Evolutionary conservation across 345 rosid species (phyloP), one percentile per base, ranked within the genome.

Genomic region (Eucalyptus pauciflora): DNA sequence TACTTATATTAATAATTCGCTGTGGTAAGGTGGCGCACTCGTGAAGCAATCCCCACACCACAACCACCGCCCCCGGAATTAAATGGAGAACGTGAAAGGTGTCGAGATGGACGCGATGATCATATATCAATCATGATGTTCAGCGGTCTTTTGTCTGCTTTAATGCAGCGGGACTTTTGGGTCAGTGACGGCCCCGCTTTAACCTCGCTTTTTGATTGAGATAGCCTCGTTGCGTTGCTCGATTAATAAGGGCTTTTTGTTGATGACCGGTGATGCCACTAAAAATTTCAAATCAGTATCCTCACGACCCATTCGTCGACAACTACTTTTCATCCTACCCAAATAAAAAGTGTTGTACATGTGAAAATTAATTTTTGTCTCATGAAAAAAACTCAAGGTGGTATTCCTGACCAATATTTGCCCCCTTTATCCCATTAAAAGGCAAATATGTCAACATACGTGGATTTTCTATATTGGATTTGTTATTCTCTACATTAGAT

Each of bases 281-380:
- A 17, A 69, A 33, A 17, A 18, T 33, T 20, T 33, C 13, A 17
- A 69, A 1, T 9, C 3, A 18, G 7, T 33, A 33, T 31, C 5
- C 62, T 56, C 11, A 0, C 5, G 0, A 4, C 6, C 0, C 12
- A 54, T 56, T 56, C 27, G 13, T 4, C 0, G 27, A 56, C 27
- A 56, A 22, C 12, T 15, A 27, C 5, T 62, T 62, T 7, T 62
- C 71, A 7, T 29, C 2, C 2, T 31, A 29, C 31, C 27, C 60
- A 13, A 54, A n/a, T n/a, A 27, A 60, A 60, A 5, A 1, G 1
- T 56, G 8, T 27, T 8, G 0, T 29, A 60, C 1, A 10, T 52
- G 0, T 52, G 56, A 18, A 25, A 24, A 58, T 29, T 27, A 60
- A 27, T 60, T 27, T 27, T 60, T 4, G 33, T 0, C 33, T 13